phyloP scores from a whole-genome alignment of 176 grass and related monocot species.

The Hordeum marinum region DNA sequence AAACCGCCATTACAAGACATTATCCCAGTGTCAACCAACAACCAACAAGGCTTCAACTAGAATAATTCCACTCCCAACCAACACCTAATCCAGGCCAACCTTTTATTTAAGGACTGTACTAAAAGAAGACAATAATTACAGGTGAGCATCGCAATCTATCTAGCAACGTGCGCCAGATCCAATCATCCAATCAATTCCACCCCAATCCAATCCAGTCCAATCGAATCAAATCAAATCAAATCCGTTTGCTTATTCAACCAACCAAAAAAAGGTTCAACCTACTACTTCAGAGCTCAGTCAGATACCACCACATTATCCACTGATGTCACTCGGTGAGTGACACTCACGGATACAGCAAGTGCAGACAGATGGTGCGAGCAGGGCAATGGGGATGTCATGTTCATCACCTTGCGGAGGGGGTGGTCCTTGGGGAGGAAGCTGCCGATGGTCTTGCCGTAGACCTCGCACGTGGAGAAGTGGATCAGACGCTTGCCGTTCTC shows the following conservation, averaged over 20 bases:
- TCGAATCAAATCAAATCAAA: background rate
- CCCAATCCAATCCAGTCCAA: background rate
- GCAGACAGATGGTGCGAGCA: background rate
- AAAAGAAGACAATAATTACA: background rate
- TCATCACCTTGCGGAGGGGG: conserved; percentile 75
- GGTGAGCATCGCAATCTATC: conserved; percentile 3
- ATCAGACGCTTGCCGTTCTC: conserved; percentile 95
- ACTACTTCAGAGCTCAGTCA: background rate
- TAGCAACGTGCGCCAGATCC: conserved; percentile 13
- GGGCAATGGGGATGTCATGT: background rate
- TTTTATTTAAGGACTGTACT: background rate
- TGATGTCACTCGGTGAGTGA: background rate
- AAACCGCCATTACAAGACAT: background rate
- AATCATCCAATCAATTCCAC: background rate
- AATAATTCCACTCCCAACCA: conserved; percentile 25
- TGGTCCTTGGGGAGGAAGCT: conserved; percentile 96
- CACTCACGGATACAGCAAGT: background rate
- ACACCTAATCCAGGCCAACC: conserved; percentile 15
- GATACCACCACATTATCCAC: background rate
- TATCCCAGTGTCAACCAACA: conserved; percentile 16
- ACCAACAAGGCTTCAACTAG: conserved; percentile 11
- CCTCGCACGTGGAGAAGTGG: conserved; percentile 99
- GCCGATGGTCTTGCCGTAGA: conserved; percentile 96
- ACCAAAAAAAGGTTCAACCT: background rate
- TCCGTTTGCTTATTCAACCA: background rate